A percentile compares a stretch with the other conserved stretches of the same genome.
Evolutionary conservation across 352 stramenopile species (phyloP).

Genomic region (Globisporangium perplexum): DNA sequence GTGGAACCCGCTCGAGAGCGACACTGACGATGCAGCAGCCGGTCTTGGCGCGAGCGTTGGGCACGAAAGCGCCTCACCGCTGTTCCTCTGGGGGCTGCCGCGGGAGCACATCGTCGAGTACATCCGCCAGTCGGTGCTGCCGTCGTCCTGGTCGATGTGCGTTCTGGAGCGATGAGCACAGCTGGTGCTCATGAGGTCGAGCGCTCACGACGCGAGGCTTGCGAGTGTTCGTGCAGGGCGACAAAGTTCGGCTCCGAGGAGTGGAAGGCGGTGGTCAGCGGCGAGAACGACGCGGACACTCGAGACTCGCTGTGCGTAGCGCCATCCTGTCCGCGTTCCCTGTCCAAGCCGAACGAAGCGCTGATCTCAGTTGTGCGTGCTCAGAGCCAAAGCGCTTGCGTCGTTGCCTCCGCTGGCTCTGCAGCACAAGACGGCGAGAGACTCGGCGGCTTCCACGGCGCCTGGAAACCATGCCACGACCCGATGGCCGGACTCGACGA

Average conservation of each 20-base stretch:
- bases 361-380: not conserved
- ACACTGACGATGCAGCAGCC: not conserved
- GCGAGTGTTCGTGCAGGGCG: constrained; percentile 15
- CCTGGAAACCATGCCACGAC: not conserved
- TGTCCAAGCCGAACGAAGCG: not conserved
- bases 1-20: constrained; percentile 5
- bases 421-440: constrained; percentile 1
- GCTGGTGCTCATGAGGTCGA: not conserved
- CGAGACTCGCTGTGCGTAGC: constrained; percentile 6
- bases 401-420: constrained; percentile 9
- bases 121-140: constrained; percentile 70
- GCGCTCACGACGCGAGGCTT: not conserved
- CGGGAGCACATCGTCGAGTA: constrained; percentile 72
- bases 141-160: constrained; percentile 55
- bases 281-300: not conserved
- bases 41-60: not conserved
- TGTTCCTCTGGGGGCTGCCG: constrained; percentile 59
- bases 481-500: not conserved
- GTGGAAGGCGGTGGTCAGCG: constrained; percentile 31
- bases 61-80: constrained; percentile 18
- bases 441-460: not conserved
- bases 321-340: not conserved
- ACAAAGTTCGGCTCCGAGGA: constrained; percentile 23
- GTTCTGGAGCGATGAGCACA: not conserved
- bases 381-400: constrained; percentile 10